Base-by-base conservation (phyloP, 768 basidiomycete species). In the Mycena indigotica region DNA sequence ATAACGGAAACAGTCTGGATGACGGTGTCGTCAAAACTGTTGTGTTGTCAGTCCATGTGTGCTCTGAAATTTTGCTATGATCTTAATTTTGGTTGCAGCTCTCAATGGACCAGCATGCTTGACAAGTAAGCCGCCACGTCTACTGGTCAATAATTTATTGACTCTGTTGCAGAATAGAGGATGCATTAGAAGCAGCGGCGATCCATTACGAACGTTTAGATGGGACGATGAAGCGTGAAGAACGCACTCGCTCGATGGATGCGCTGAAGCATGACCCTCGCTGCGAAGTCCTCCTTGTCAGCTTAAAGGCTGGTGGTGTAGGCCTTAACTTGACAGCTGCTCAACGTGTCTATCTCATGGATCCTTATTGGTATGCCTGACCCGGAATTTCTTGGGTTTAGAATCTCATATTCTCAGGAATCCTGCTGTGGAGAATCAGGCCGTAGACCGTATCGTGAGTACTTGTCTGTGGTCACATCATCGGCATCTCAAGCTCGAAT, bases 221-320 rank as follows among this genome's bases (percentile, higher is more conserved):
- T 71, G 97, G 97, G 1, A 95, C 93, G 3, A 99, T 99, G 97
- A 95, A 91, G 70, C 88, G 96, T 48, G 95, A 97, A 52, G 95
- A 96, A 53, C 87, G 97, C 17, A 89, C 86, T 13, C 82, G 84
- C 53, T 92, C 97, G 3, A 95, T 98, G 90, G 94, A 97, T 16
- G 85, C 88, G 2, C 80, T 99, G 57, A 95, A 95, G 75, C 81
- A 83, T 62, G 95, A 99, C 67, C 94, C 93, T 15, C 78, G 78
- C 24, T 93, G 92, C 68, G 97, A 99, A 77, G 93, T 99, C 16
- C 79, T 99, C 39, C 81, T 99, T 28, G 95, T 99, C 66, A 97
- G 95, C 69, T 79, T 98, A 64, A 91, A 96, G 67, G 97, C 97
- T 5, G 97, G 97, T 52, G 97, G 97, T 53, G 97, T 99, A 4